A percentile compares a stretch with the other conserved stretches of the same genome.
phyloP scores from a whole-genome alignment of 164 flowering plant species.

The Magnolia kwangsiensis region DNA sequence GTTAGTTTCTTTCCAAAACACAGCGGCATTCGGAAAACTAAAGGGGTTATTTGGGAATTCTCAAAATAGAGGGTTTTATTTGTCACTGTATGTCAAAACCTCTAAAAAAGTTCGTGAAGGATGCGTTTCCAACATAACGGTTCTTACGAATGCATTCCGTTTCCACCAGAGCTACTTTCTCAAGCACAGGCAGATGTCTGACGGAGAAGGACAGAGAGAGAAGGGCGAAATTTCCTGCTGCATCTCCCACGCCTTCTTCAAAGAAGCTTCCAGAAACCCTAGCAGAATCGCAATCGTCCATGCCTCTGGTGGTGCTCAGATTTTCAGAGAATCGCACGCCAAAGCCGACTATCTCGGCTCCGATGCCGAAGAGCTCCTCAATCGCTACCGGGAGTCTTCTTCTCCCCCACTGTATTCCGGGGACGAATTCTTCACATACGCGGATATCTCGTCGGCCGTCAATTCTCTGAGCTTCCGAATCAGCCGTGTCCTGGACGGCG shows the following conservation, averaged over 20 bases:
- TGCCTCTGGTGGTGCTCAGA: slow-evolving; percentile 43
- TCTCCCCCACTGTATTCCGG: slow-evolving; percentile 42
- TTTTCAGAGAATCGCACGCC: slow-evolving; percentile 20
- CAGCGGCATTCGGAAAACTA: no score
- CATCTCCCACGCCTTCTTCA: slow-evolving; percentile 60
- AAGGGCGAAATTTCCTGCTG: slow-evolving; percentile 39
- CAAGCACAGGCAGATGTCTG: background rate
- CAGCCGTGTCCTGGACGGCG: slow-evolving; percentile 51
- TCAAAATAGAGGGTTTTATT: no score
- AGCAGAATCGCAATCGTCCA: slow-evolving; percentile 61
- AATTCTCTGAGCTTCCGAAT: slow-evolving; percentile 53
- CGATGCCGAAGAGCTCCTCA: slow-evolving; percentile 11
- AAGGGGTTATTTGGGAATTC: no score
- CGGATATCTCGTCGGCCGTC: slow-evolving; percentile 47
- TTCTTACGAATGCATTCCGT: no score
- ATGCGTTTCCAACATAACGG: no score
- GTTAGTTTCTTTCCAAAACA: no score
- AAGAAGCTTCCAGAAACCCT: slow-evolving; percentile 47
- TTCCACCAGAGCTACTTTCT: no score
- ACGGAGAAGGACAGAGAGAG: background rate
- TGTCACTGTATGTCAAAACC: no score
- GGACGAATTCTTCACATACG: slow-evolving; percentile 64
- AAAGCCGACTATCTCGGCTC: slow-evolving; percentile 6
- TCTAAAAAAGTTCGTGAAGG: no score
- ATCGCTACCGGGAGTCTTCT: slow-evolving; percentile 10